Conservation (phyloP, 1,284 basidiomycete species). For the Fomitopsis schrenkii region DNA sequence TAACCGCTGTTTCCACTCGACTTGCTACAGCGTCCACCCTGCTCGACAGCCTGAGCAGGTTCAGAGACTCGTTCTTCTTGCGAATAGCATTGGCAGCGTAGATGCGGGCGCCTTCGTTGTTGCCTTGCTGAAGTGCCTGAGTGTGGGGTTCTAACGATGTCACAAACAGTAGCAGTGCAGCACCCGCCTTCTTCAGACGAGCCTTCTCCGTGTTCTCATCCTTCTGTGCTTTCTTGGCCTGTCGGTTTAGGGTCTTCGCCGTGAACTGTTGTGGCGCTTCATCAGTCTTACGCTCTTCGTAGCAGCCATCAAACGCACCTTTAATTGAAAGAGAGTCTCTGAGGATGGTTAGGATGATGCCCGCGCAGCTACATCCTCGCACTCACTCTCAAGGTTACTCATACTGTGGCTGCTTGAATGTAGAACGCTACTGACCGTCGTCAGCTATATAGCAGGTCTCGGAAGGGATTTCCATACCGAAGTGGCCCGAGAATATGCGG, state of each 20-base stretch:
- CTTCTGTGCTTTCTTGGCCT: slow-evolving; percentile 95
- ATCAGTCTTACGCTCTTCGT: slow-evolving; percentile 3
- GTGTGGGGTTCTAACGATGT: not conserved
- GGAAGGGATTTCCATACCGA: too few species aligned
- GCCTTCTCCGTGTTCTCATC: slow-evolving; percentile 86
- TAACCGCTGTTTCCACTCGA: slow-evolving; percentile 98
- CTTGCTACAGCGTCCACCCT: slow-evolving; percentile 97
- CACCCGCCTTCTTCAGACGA: slow-evolving; percentile 83
- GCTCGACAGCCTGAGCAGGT: slow-evolving; percentile 83
- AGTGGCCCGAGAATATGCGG: too few species aligned
- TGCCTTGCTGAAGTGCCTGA: slow-evolving; percentile 95
- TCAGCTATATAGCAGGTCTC: not conserved
- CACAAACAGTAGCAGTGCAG: not conserved
- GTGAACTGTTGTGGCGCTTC: slow-evolving; percentile 68
- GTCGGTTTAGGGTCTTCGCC: slow-evolving; percentile 86
- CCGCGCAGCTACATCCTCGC: not conserved
- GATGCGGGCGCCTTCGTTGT: slow-evolving; percentile 97
- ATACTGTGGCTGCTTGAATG: slow-evolving; percentile 35
- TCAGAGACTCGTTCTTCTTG: slow-evolving; percentile 95
- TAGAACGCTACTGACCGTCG: not conserved
- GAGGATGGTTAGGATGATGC: slow-evolving; percentile 24
- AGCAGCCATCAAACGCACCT: slow-evolving; percentile 43
- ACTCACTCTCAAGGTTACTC: slow-evolving; percentile 89
- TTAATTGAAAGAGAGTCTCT: slow-evolving; percentile 96
- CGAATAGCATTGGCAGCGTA: slow-evolving; percentile 98